phyloP scores from a whole-genome alignment of 208 protist species.

The Tetramitus jugosus region DNA sequence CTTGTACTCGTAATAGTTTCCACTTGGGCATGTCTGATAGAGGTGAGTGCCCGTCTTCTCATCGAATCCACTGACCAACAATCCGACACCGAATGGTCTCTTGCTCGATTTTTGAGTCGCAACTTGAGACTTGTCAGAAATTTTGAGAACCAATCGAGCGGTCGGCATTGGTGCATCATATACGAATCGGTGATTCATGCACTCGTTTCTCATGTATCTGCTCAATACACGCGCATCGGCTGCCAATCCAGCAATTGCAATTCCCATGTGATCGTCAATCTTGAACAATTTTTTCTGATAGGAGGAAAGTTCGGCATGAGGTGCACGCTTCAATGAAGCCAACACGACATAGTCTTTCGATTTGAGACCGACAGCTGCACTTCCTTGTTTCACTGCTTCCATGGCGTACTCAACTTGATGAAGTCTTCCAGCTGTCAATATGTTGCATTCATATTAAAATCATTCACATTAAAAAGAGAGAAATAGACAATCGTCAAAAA shows the following conservation, averaged over 20 bases:
- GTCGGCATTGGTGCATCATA: slow-evolving; percentile 54
- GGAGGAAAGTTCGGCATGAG: slow-evolving; percentile 84
- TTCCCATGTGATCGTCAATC: slow-evolving; percentile 95
- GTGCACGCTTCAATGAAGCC: slow-evolving; percentile 78
- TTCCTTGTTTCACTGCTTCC: slow-evolving; percentile 98
- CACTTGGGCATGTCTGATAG: slow-evolving; percentile 89
- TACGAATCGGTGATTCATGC: slow-evolving; percentile 87
- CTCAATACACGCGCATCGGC: slow-evolving; percentile 84
- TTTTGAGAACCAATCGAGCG: slow-evolving; percentile 42
- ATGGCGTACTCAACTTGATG: slow-evolving; percentile 99
- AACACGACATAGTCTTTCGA: slow-evolving; percentile 86
- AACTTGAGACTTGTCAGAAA: slow-evolving; percentile 46
- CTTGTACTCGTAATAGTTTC: slow-evolving; percentile 95
- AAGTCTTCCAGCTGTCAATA: slow-evolving; percentile 59
- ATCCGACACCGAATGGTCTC: slow-evolving; percentile 96
- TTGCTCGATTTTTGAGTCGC: slow-evolving; percentile 82
- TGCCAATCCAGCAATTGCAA: slow-evolving; percentile 94
- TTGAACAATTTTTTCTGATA: slow-evolving; percentile 96
- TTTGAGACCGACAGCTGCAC: slow-evolving; percentile 89
- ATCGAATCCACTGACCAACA: slow-evolving; percentile 90
- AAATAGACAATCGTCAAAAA: too few relatives aligned
- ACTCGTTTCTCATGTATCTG: slow-evolving; percentile 92
- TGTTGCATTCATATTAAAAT: too few relatives aligned
- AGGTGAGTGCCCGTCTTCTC: slow-evolving; percentile 73
- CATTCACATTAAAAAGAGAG: slow-evolving; percentile 28